Conservation (phyloP, 495 filamentous ascomycete genomes). For the Penicillium dipodomyicola region DNA sequence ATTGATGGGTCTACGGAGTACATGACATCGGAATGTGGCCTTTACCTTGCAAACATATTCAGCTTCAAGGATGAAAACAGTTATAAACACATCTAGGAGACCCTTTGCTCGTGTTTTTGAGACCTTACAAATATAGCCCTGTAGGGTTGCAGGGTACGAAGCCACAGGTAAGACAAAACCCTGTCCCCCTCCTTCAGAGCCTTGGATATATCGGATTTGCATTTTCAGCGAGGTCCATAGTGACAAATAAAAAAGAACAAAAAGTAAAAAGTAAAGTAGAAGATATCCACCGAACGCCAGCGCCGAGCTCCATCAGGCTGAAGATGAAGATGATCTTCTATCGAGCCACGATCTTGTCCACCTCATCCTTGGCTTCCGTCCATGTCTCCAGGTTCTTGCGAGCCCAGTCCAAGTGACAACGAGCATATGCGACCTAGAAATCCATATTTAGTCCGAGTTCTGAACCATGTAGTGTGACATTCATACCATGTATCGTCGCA, state of each 20-base stretch:
- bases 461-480: neutral
- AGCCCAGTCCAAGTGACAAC: constrained; percentile 97
- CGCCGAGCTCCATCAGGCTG: constrained; percentile 3
- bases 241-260: neutral
- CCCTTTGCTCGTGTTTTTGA: neutral
- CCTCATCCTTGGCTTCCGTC: constrained; percentile 92
- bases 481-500: constrained; percentile 92
- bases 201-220: neutral
- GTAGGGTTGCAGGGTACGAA: neutral
- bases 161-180: constrained; percentile 10
- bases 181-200: neutral
- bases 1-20: neutral
- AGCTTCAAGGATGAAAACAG: neutral
- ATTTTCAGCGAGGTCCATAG: neutral
- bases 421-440: constrained; percentile 82
- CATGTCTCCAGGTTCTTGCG: constrained; percentile 93
- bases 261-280: too few relatives aligned
- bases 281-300: constrained; percentile 1
- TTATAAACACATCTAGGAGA: neutral
- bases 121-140: neutral
- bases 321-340: constrained; percentile 29
- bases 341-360: constrained; percentile 74
- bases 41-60: constrained; percentile 6
- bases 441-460: constrained; percentile 9
- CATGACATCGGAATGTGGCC: constrained; percentile 16